A percentile compares a stretch with the other conserved stretches of the same genome.
These are phyloP conservation scores for Coprinopsis sp. DNA, from an alignment of 768 basidiomycete species.

Conservation along the genomic window DNA sequence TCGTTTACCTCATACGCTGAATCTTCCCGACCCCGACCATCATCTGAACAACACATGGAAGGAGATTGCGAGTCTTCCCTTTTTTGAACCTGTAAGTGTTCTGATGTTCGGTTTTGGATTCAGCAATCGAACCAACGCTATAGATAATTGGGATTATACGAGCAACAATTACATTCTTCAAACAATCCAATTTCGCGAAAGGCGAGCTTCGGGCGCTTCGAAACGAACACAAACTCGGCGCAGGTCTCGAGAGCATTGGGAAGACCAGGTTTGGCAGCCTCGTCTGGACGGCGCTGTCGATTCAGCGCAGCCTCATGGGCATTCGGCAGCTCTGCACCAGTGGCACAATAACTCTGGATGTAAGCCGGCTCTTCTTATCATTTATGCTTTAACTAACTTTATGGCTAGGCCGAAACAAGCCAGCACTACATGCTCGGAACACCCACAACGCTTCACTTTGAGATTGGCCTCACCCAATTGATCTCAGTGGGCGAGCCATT, in stretches of 20 bases:
- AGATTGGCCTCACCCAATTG: conserved; percentile 21
- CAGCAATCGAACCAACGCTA: background rate
- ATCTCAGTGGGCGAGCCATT: conserved; percentile 21
- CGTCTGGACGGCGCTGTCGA: conserved; percentile 12
- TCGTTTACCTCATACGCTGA: conserved; percentile 6
- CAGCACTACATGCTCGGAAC: conserved; percentile 6
- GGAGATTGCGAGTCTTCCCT: conserved; percentile 15
- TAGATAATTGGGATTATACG: conserved; percentile 10
- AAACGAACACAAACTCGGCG: conserved; percentile 9
- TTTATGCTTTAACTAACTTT: background rate
- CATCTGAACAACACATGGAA: conserved; percentile 22
- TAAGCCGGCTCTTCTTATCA: background rate
- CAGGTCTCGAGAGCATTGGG: conserved; percentile 23
- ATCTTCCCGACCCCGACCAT: conserved; percentile 16
- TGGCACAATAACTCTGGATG: conserved; percentile 8
- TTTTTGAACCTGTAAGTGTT: conserved; percentile 13
- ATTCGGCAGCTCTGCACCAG: conserved; percentile 11
- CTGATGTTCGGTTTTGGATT: background rate
- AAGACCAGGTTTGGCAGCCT: conserved; percentile 21
- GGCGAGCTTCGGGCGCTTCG: conserved; percentile 4
- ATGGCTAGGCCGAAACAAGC: conserved; percentile 11
- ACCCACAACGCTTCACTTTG: conserved; percentile 14
- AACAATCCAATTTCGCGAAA: conserved; percentile 13
- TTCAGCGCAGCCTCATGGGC: conserved; percentile 12
- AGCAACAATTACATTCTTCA: conserved; percentile 17